Percentiles rank a stretch among this genome's conserved stretches.
These are phyloP conservation scores for Phlebopus sp. DNA, from an alignment of 1,284 basidiomycete genomes.

Conservation along the genomic window DNA sequence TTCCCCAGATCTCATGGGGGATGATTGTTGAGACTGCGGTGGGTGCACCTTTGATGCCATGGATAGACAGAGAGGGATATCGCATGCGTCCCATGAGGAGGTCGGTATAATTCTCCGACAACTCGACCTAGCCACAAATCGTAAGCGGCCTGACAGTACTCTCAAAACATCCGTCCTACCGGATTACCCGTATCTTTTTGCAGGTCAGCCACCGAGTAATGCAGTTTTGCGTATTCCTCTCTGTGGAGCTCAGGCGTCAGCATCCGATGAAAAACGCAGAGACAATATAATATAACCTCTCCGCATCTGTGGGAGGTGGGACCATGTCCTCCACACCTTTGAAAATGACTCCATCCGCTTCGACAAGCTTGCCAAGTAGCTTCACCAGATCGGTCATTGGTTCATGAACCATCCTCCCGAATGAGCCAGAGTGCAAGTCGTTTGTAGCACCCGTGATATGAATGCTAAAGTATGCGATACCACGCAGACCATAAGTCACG, in stretches of 20 bases:
- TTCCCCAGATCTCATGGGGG: constrained; percentile 81
- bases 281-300: constrained; percentile 52
- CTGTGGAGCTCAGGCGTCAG: constrained; percentile 23
- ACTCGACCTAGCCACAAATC: constrained; percentile 44
- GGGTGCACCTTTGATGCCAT: constrained; percentile 96
- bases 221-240: constrained; percentile 64
- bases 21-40: constrained; percentile 89
- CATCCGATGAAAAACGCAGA: background rate
- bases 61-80: constrained; percentile 82
- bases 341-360: constrained; percentile 79
- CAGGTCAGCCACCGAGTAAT: constrained; percentile 73
- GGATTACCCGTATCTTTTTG: constrained; percentile 74
- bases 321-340: constrained; percentile 91
- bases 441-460: constrained; percentile 78
- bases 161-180: background rate
- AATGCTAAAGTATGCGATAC: constrained; percentile 84
- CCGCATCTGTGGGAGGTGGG: constrained; percentile 67
- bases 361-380: constrained; percentile 83
- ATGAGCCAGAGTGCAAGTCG: constrained; percentile 90
- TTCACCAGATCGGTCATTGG: constrained; percentile 75
- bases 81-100: constrained; percentile 86
- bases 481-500: constrained; percentile 76
- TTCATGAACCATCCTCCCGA: constrained; percentile 86
- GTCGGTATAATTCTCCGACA: constrained; percentile 74
- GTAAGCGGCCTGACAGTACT: background rate